Base-by-base conservation (phyloP, 768 basidiomycete species). In the Floccularia luteovirens region DNA sequence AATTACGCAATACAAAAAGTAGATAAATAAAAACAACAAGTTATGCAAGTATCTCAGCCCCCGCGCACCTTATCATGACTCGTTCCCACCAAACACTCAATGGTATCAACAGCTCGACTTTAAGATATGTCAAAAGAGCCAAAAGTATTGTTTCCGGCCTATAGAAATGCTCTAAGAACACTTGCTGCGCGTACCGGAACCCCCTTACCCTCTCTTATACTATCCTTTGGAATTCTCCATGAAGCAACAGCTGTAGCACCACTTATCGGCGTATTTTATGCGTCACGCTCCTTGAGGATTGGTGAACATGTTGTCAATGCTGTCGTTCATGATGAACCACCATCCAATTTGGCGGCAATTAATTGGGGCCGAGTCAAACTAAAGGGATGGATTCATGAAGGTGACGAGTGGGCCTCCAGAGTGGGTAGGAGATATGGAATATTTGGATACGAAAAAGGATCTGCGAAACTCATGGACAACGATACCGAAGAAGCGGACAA, bases 171-270 rank as follows among this genome's bases (percentile, higher is more conserved):
- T 0, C 70, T 92, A 23, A 61, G 67, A 13, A 61, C 69, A 1
- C 52, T 91, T 8, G 80, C 90, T 13, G 59, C 68, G 4, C 74
- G 80, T 25, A 89, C 89, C 13, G 77, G 83, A 13, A 69, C 85
- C 1, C 86, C 88, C 11, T 54, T 93, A 0, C 70, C 89, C 1
- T 90, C 89, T 8, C 72, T 96, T 46, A 47, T 75, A 6, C 47
- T 86, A 30, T 89, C 90, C 0, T 94, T 96, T 48, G 79, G 75
- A 4, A 61, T 92, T 39, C 67, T 96, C 2, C 92, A 96, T 53
- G 91, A 96, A 54, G 47, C 89, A 8, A 91, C 90, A 0, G 90
- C 91, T 0, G 53, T 92, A 37, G 67, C 78, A 0, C 89, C 91
- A 2, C 69, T 92, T 21, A 71, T 82, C 3, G 74, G 77, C 24